Evolutionary conservation across 2,329 filamentous ascomycete species (phyloP).

Genomic region (Trichophyton verrucosum): DNA sequence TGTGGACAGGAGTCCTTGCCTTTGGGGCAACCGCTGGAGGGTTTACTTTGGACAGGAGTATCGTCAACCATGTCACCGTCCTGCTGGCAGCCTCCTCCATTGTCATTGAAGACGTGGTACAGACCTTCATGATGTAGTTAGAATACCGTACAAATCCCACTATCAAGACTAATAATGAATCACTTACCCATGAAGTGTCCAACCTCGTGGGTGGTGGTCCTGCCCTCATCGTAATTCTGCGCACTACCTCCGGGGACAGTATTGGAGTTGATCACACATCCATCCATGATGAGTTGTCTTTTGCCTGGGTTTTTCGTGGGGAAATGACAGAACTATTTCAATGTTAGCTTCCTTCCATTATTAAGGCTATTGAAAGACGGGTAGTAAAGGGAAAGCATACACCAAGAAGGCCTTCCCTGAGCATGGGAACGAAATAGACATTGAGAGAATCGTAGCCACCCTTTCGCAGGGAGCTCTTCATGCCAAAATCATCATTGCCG

Average conservation of each 20-base stretch:
- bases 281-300: slow-evolving; percentile 13
- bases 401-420: slow-evolving; percentile 3
- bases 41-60: slow-evolving; percentile 18
- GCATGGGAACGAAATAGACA: slow-evolving; percentile 17
- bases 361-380: background rate
- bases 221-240: slow-evolving; percentile 15
- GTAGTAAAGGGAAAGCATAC: background rate
- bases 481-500: slow-evolving; percentile 5
- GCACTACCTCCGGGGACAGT: slow-evolving; percentile 18
- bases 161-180: background rate
- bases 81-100: slow-evolving; percentile 18
- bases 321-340: slow-evolving; percentile 9
- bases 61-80: slow-evolving; percentile 18
- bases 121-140: slow-evolving; percentile 11
- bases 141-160: background rate
- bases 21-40: slow-evolving; percentile 17
- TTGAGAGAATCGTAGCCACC: slow-evolving; percentile 20
- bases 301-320: background rate
- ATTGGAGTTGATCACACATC: slow-evolving; percentile 14
- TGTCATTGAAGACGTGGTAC: slow-evolving; percentile 19
- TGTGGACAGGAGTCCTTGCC: slow-evolving; percentile 20
- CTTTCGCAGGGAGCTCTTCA: slow-evolving; percentile 15
- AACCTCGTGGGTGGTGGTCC: slow-evolving; percentile 22
- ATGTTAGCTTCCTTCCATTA: background rate
- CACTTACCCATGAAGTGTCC: slow-evolving; percentile 23